These are phyloP conservation scores for Cucumis melo DNA, from an alignment of 306 rosid species.

Conservation along the genomic window DNA sequence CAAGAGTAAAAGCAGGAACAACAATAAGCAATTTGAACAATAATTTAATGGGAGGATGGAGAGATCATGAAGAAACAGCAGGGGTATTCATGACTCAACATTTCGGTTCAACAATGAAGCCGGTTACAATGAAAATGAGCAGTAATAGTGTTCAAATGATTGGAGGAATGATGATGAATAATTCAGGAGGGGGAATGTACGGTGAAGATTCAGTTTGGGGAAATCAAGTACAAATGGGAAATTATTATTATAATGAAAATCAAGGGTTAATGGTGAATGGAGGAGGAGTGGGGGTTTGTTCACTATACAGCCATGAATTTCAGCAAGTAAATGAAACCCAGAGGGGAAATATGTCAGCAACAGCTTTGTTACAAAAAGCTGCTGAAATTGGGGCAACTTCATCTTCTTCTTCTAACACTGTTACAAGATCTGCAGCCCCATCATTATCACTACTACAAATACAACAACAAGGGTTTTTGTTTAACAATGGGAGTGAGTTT, in stretches of 20 bases:
- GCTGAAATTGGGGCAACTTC: slow-evolving; percentile 67
- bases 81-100: slow-evolving; percentile 20
- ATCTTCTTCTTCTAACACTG: no score
- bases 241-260: no score
- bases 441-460: background rate
- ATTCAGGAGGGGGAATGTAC: background rate
- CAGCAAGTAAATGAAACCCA: slow-evolving; percentile 27
- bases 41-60: slow-evolving; percentile 24
- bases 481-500: slow-evolving; percentile 39
- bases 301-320: slow-evolving; percentile 44
- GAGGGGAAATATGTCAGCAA: slow-evolving; percentile 67
- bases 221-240: background rate
- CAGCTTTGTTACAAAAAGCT: slow-evolving; percentile 81
- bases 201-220: background rate
- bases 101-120: slow-evolving; percentile 21
- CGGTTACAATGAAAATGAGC: slow-evolving; percentile 10
- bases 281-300: slow-evolving; percentile 26
- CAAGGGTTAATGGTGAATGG: no score
- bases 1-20: slow-evolving; percentile 46
- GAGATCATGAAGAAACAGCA: no score
- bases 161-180: background rate
- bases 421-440: slow-evolving; percentile 18
- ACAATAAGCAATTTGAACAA: slow-evolving; percentile 17
- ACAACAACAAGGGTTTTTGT: slow-evolving; percentile 36
- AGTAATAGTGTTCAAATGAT: no score